A percentile compares a stretch with the other conserved stretches of the same genome.
These are phyloP conservation scores for Apiotrichum mycotoxinovorans DNA, from an alignment of 1,284 basidiomycete species.

Conservation along the genomic window DNA sequence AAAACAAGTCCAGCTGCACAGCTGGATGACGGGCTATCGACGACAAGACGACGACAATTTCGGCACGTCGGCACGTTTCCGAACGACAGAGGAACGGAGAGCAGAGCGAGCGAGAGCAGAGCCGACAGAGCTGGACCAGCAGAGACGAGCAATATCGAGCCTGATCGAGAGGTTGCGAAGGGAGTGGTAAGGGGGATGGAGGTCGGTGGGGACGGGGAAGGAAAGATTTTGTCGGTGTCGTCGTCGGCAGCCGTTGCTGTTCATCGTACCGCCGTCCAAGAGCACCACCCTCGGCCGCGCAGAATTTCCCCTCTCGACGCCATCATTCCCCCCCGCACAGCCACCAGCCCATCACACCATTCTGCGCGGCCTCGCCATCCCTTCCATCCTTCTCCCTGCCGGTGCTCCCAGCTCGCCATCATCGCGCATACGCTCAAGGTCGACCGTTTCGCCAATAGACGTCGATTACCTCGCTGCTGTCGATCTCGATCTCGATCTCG, in stretches of 20 bases:
- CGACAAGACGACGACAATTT: too few relatives aligned
- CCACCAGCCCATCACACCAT: neutral
- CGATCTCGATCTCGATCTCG: neutral
- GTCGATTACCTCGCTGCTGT: neutral
- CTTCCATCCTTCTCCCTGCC: neutral
- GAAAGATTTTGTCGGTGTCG: neutral
- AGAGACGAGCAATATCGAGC: too few relatives aligned
- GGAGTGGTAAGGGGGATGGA: neutral
- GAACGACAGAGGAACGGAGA: too few relatives aligned
- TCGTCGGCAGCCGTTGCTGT: neutral
- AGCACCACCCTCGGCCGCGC: neutral
- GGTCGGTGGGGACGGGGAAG: neutral
- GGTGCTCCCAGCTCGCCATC: too few relatives aligned
- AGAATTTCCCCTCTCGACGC: neutral
- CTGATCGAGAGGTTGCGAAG: too few relatives aligned
- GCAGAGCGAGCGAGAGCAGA: neutral
- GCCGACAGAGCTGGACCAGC: too few relatives aligned
- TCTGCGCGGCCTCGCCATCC: neutral
- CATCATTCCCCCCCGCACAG: neutral
- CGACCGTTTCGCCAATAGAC: neutral
- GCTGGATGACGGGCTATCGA: too few relatives aligned
- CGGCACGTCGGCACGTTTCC: too few relatives aligned
- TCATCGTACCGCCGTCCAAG: neutral
- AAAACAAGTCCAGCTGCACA: constrained; percentile 3
- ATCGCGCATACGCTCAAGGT: too few relatives aligned